Evolutionary conservation across 2,329 filamentous ascomycete species (phyloP), one percentile per base, ranked within the genome.

Genomic region (Aspergillus pseudoglaucus): DNA sequence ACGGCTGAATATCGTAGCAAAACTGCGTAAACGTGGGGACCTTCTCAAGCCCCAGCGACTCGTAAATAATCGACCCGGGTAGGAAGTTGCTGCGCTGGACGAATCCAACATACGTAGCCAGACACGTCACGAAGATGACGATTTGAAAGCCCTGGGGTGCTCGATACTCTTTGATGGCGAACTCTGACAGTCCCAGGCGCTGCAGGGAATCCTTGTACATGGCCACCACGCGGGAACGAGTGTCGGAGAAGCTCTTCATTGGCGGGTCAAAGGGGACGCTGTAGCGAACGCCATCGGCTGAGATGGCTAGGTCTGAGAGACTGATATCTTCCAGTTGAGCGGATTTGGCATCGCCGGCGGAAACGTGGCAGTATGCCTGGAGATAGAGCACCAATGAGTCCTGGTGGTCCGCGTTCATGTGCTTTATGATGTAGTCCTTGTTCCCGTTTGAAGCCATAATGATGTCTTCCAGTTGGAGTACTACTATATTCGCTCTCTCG

Each of bases 351-450:
- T 77, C 70, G 50, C 71, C 67, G 6, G 76, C 61, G 14, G 83
- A 78, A 40, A 88, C 73, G 14, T 74, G 67, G 63, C 73, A 75
- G 72, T 83, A 89, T 67, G 89, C 80, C 54, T 83, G 83, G n/a
- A 94, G 80, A 69, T 90, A 95, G 62, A 85, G 78, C 48, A 79
- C 73, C 44, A 95, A 81, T 49, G 88, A 88, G 57, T 81, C 78
- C 45, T 77, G 73, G 71, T 95, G 91, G 67, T 91, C 86, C 39
- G 75, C 74, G 72, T 96, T 95, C 88, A 96, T 93, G 74, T 96
- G 90, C 30, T 75, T 75, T 62, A 91, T 80, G 66, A 89, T 84
- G 49, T 83, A 81, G 49, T 74, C 59, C 61, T 82, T 82, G 49
- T 74, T 69, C 5, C 60, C 54, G 53, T 59, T 62, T 45, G 39